These are phyloP conservation scores for Crepidotus variabilis DNA, from an alignment of 768 basidiomycete species.

Conservation along the genomic window DNA sequence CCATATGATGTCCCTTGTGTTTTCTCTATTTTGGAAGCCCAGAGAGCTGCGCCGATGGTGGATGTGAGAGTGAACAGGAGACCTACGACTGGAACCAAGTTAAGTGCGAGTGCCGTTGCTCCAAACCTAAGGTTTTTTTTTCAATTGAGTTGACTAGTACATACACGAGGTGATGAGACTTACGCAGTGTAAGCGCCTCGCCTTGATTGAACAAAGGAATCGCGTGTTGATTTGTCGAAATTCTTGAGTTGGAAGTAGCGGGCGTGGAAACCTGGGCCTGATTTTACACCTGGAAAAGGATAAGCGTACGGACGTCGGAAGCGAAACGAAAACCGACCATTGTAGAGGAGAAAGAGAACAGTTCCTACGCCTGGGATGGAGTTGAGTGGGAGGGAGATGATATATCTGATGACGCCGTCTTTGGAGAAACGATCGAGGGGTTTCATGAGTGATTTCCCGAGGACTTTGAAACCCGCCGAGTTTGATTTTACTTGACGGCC, in stretches of 20 bases:
- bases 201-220: conserved; percentile 42
- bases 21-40: conserved; percentile 66
- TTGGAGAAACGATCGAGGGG: conserved; percentile 41
- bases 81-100: conserved; percentile 57
- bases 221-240: conserved; percentile 37
- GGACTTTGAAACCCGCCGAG: conserved; percentile 34
- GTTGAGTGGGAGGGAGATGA: conserved; percentile 66
- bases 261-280: conserved; percentile 56
- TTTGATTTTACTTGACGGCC: conserved; percentile 29
- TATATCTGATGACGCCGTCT: conserved; percentile 49
- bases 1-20: conserved; percentile 9
- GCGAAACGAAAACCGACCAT: conserved; percentile 31
- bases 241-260: conserved; percentile 72
- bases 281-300: conserved; percentile 28
- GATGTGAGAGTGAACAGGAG: conserved; percentile 60
- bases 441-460: conserved; percentile 46
- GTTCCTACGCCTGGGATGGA: conserved; percentile 65
- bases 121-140: conserved; percentile 65
- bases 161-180: conserved; percentile 18
- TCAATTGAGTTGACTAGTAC: not conserved
- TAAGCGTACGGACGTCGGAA: not conserved
- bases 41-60: conserved; percentile 67
- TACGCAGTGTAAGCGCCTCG: conserved; percentile 64
- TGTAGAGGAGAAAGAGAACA: conserved; percentile 54
- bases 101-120: conserved; percentile 51